Conservation (phyloP, 768 basidiomycete species). For the Macrolepiota albuminosa region DNA sequence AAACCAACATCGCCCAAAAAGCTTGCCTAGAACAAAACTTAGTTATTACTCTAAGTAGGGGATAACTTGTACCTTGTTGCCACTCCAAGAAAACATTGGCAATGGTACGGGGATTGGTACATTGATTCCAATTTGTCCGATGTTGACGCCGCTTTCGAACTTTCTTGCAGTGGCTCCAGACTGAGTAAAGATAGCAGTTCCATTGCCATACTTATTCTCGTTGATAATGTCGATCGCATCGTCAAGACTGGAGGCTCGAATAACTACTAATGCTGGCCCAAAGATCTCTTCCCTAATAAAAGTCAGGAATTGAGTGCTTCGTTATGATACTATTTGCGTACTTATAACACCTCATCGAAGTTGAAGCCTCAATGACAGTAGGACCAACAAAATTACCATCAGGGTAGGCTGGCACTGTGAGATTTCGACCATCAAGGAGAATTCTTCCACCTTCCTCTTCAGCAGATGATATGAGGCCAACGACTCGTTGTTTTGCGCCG, state of each 20-base stretch:
- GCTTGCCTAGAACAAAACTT: constrained; percentile 42
- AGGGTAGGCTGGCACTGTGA: constrained; percentile 67
- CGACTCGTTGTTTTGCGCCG: constrained; percentile 73
- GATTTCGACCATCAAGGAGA: constrained; percentile 76
- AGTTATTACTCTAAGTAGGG: not conserved
- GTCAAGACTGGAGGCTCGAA: constrained; percentile 80
- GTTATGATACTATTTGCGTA: constrained; percentile 28
- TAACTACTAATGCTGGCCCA: constrained; percentile 79
- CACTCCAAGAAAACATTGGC: constrained; percentile 96
- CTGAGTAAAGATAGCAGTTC: constrained; percentile 94
- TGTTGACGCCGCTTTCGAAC: constrained; percentile 84
- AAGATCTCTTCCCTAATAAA: constrained; percentile 84
- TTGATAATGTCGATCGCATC: constrained; percentile 91
- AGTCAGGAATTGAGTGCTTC: constrained; percentile 1
- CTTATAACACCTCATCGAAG: constrained; percentile 85
- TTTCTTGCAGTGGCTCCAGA: constrained; percentile 92
- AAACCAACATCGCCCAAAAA: constrained; percentile 85
- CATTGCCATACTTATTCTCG: constrained; percentile 87
- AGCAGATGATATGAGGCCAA: constrained; percentile 67
- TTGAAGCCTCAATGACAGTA: constrained; percentile 80
- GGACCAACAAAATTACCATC: constrained; percentile 95
- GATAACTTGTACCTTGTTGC: constrained; percentile 64
- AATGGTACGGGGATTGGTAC: constrained; percentile 88
- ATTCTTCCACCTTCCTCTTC: constrained; percentile 82
- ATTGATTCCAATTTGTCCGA: constrained; percentile 92